A percentile compares a stretch with the other conserved stretches of the same genome.
phyloP scores from a whole-genome alignment of 1,284 basidiomycete genomes.

The Neonothopanus nambi region DNA sequence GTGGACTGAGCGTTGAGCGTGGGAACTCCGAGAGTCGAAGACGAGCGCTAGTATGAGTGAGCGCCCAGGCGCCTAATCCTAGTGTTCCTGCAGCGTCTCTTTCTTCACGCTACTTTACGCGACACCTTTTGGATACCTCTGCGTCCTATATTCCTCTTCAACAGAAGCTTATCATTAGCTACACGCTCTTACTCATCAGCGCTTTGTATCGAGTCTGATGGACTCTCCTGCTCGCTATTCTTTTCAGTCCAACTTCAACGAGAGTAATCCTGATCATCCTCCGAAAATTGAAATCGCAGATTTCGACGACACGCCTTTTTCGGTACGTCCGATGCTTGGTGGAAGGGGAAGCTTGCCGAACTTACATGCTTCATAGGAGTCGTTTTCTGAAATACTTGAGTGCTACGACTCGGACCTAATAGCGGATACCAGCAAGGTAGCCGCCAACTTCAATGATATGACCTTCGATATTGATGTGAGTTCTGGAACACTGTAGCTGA shows the following conservation, averaged over 20 bases:
- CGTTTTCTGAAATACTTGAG: slow-evolving; percentile 24
- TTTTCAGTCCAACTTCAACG: not conserved
- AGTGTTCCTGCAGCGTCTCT: no score
- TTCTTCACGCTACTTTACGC: no score
- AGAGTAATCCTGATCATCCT: not conserved
- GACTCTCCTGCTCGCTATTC: not conserved
- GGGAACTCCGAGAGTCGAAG: no score
- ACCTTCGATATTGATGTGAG: slow-evolving; percentile 43
- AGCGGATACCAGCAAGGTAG: slow-evolving; percentile 5
- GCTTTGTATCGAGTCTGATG: no score
- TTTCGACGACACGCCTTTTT: slow-evolving; percentile 14
- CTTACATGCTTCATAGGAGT: slow-evolving; percentile 25
- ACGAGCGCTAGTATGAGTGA: no score
- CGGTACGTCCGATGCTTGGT: slow-evolving; percentile 1
- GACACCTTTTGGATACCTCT: no score
- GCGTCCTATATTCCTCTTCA: no score
- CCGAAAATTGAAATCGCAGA: slow-evolving; percentile 12
- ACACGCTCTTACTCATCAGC: no score
- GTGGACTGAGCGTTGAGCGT: no score
- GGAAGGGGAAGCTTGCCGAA: not conserved
- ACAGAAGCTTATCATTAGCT: no score
- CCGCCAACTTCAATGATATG: slow-evolving; percentile 23
- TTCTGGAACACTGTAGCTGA: not conserved
- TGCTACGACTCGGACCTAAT: no score
- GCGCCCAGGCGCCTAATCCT: no score